phyloP scores from a whole-genome alignment of 768 basidiomycete species.

The Psilocybe tampanensis region DNA sequence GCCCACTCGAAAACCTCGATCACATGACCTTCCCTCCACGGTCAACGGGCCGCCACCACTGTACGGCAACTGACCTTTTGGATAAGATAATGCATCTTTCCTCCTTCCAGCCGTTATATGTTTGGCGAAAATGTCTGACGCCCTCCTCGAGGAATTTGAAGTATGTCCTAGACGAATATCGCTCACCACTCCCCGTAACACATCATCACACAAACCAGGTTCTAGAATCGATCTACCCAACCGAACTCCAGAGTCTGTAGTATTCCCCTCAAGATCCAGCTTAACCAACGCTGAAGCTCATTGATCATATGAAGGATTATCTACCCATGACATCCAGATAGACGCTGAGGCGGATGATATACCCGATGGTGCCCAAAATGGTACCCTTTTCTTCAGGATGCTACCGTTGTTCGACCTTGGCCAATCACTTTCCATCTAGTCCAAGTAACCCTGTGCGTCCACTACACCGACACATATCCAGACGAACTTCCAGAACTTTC shows the following conservation, averaged over 20 bases:
- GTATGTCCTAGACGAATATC: constrained; percentile 38
- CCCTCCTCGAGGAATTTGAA: constrained; percentile 89
- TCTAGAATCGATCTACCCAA: constrained; percentile 94
- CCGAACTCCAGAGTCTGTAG: constrained; percentile 87
- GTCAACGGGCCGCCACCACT: background rate
- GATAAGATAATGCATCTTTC: constrained; percentile 14
- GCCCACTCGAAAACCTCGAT: background rate
- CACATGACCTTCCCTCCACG: background rate
- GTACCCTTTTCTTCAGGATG: constrained; percentile 36
- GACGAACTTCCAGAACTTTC: constrained; percentile 77
- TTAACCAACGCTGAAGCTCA: constrained; percentile 47
- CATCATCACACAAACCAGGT: constrained; percentile 52
- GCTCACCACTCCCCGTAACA: constrained; percentile 6
- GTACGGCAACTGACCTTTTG: background rate
- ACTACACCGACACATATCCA: constrained; percentile 84
- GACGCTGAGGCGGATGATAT: constrained; percentile 86
- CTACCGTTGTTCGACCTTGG: constrained; percentile 3
- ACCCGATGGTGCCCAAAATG: constrained; percentile 58
- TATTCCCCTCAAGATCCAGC: constrained; percentile 30
- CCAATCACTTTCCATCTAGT: constrained; percentile 47
- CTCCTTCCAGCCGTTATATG: constrained; percentile 6
- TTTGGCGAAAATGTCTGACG: constrained; percentile 56
- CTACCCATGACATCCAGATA: constrained; percentile 80
- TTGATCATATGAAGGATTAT: constrained; percentile 64
- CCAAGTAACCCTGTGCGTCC: constrained; percentile 67